These are phyloP conservation scores for Lactarius psammicola DNA, from an alignment of 768 basidiomycete genomes.

Conservation along the genomic window DNA sequence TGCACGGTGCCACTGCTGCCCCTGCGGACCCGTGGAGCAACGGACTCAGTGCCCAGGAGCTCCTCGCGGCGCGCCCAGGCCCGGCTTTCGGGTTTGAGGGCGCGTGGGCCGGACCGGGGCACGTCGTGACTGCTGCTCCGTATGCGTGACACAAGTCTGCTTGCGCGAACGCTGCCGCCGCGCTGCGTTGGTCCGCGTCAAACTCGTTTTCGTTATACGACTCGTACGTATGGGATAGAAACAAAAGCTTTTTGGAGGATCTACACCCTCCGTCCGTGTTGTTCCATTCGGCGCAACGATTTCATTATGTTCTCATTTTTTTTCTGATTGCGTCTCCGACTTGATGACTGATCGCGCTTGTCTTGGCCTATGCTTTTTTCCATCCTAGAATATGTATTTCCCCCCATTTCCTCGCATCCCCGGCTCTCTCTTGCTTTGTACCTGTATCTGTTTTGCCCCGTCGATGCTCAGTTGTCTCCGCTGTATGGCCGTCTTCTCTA, in stretches of 20 bases:
- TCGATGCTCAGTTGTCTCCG: background rate
- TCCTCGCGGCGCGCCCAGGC: conserved; percentile 7
- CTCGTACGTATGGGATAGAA: background rate
- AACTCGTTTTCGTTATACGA: background rate
- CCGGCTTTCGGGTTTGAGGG: conserved; percentile 17
- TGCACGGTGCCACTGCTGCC: background rate
- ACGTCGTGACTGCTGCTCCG: conserved; percentile 6
- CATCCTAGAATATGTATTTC: background rate
- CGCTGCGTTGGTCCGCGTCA: no score
- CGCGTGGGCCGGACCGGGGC: conserved; percentile 15
- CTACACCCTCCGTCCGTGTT: background rate
- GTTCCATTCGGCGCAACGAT: background rate
- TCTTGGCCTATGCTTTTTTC: background rate
- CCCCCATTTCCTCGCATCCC: background rate
- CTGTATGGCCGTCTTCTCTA: conserved; percentile 2
- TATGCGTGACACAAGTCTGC: conserved; percentile 15
- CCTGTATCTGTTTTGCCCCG: background rate
- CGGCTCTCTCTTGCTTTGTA: background rate
- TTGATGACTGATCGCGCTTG: background rate
- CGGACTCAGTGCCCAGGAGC: conserved; percentile 8
- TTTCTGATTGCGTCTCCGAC: background rate
- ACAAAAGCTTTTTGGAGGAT: background rate
- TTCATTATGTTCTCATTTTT: background rate
- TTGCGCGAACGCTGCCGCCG: no score
- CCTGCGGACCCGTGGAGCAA: conserved; percentile 17